These are phyloP conservation scores for Barnettozyma pratensis DNA, from an alignment of 805 yeast species.

Conservation along the genomic window DNA sequence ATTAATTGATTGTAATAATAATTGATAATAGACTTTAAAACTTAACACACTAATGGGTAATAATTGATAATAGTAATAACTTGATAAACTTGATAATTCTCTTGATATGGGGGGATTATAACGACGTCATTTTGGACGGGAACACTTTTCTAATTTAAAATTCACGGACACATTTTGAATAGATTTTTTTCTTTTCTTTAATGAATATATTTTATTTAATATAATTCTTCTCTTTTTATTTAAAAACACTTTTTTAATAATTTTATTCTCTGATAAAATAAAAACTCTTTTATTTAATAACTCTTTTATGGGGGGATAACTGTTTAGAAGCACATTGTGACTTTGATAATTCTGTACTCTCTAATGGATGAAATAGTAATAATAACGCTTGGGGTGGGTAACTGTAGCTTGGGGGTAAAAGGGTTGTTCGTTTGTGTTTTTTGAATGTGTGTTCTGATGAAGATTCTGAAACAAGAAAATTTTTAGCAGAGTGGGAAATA, in stretches of 20 bases:
- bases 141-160: constrained; percentile 2
- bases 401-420: background rate
- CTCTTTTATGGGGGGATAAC: constrained; percentile 10
- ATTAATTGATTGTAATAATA: background rate
- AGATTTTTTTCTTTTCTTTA: constrained; percentile 3
- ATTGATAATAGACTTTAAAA: background rate
- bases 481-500: background rate
- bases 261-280: constrained; percentile 6
- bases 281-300: constrained; percentile 7
- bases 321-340: constrained; percentile 25
- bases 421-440: background rate
- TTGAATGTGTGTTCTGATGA: background rate
- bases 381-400: background rate
- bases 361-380: background rate
- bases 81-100: constrained; percentile 1
- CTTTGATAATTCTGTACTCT: background rate
- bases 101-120: constrained; percentile 2
- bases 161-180: constrained; percentile 24
- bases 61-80: constrained; percentile 5
- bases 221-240: constrained; percentile 10
- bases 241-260: constrained; percentile 1
- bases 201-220: constrained; percentile 8
- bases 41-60: background rate
- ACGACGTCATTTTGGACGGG: constrained; percentile 26
- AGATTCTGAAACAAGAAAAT: background rate